phyloP scores from a whole-genome alignment of 345 rosid species.

The Physaria fendleri region DNA sequence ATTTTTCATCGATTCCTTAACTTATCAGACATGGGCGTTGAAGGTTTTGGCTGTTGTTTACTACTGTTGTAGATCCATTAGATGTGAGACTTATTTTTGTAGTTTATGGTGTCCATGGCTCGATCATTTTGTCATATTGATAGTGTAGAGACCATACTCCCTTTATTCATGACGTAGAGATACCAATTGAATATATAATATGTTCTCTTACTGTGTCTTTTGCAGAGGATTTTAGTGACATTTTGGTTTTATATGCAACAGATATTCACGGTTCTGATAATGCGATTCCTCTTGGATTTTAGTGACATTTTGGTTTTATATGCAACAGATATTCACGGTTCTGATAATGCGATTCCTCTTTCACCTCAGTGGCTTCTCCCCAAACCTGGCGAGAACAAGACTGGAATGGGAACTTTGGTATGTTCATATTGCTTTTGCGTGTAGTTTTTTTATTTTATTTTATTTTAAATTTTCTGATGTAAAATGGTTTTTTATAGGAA shows the following conservation, averaged over 20 bases:
- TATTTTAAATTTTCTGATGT: neutral
- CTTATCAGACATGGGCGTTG: neutral
- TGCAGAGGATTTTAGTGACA: conserved; percentile 9
- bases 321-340: conserved; percentile 70
- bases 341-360: conserved; percentile 80
- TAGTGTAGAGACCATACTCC: neutral
- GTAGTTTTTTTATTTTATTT: neutral
- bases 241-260: conserved; percentile 39
- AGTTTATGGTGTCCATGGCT: neutral
- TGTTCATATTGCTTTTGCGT: conserved; percentile 23
- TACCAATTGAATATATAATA: neutral
- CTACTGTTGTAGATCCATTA: conserved; percentile 3
- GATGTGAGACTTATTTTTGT: neutral
- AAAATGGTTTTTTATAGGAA: conserved; percentile 43
- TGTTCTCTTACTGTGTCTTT: neutral
- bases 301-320: conserved; percentile 16
- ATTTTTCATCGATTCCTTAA: neutral
- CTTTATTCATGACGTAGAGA: neutral
- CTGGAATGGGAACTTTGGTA: conserved; percentile 71
- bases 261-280: conserved; percentile 72
- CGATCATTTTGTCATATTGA: neutral
- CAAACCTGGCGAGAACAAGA: conserved; percentile 75
- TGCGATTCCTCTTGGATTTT: conserved; percentile 56
- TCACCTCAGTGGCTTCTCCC: conserved; percentile 99
- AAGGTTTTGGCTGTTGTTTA: neutral